Conservation (phyloP, 805 yeast genomes). For the Gaillardinia entomophila region DNA sequence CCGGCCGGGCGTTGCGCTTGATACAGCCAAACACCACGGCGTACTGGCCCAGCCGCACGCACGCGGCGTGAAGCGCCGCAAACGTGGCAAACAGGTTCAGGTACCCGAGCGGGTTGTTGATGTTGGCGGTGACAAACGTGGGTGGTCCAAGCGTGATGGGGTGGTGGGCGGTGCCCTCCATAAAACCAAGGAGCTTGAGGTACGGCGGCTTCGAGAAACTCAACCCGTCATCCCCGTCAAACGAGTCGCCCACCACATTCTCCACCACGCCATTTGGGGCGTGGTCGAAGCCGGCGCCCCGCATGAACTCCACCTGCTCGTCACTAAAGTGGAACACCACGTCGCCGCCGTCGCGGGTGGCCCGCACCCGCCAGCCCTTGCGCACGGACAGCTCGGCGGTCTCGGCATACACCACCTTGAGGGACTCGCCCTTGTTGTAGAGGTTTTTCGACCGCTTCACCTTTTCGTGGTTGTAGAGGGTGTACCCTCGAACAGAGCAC, state of each 20-base stretch:
- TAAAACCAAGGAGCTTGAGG: constrained; percentile 64
- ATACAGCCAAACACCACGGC: constrained; percentile 72
- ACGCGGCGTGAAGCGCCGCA: constrained; percentile 57
- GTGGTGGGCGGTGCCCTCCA: constrained; percentile 39
- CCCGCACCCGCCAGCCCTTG: constrained; percentile 17
- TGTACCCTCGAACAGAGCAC: constrained; percentile 68
- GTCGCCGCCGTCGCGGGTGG: constrained; percentile 13
- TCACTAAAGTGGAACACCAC: constrained; percentile 19
- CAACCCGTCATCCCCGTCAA: constrained; percentile 2
- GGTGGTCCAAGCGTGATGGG: constrained; percentile 53
- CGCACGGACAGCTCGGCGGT: constrained; percentile 15
- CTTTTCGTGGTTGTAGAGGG: constrained; percentile 52
- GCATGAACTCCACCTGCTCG: constrained; percentile 22
- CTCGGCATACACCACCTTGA: constrained; percentile 47
- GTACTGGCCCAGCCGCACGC: constrained; percentile 46
- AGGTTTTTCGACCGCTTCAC: constrained; percentile 46
- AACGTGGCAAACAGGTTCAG: constrained; percentile 64
- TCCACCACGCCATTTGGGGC: constrained; percentile 8
- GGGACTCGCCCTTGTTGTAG: constrained; percentile 46
- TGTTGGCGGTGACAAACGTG: constrained; percentile 61
- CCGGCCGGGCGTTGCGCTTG: constrained; percentile 49
- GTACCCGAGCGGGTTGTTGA: constrained; percentile 40
- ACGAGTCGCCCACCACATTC: constrained; percentile 2
- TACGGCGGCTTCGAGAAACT: constrained; percentile 35
- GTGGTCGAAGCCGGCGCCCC: constrained; percentile 31